Conservation (phyloP, 805 yeast species). For the Wickerhamomyces hampshirensis region DNA sequence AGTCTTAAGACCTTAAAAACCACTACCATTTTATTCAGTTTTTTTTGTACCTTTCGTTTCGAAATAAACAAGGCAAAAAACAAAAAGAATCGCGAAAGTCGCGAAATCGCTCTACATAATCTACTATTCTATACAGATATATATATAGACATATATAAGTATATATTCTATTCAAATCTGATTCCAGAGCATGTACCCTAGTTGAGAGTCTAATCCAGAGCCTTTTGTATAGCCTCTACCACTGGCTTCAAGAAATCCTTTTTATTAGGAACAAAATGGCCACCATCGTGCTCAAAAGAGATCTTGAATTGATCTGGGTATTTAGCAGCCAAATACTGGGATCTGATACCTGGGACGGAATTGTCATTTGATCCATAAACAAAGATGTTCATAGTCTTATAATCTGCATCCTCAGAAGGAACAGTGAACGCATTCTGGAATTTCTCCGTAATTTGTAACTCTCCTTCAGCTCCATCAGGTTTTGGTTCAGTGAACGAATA, state of each 20-base stretch:
- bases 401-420: constrained; percentile 24
- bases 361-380: constrained; percentile 85
- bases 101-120: too few relatives aligned
- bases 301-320: constrained; percentile 45
- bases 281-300: constrained; percentile 83
- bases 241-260: constrained; percentile 46
- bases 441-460: constrained; percentile 33
- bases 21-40: too few relatives aligned
- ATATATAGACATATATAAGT: neutral
- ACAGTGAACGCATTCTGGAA: constrained; percentile 28
- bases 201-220: constrained; percentile 1
- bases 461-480: constrained; percentile 29
- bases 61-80: too few relatives aligned
- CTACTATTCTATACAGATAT: too few relatives aligned
- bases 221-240: constrained; percentile 31
- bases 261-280: constrained; percentile 93
- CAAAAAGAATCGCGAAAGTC: too few relatives aligned
- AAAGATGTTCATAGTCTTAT: constrained; percentile 52
- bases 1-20: too few relatives aligned
- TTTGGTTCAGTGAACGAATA: constrained; percentile 40
- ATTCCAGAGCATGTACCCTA: too few relatives aligned
- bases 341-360: constrained; percentile 71
- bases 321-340: constrained; percentile 52
- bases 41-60: too few relatives aligned
- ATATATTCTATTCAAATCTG: neutral